phyloP scores from a whole-genome alignment of 2,329 filamentous ascomycete genomes.

The Apiospora rasikravindrae region DNA sequence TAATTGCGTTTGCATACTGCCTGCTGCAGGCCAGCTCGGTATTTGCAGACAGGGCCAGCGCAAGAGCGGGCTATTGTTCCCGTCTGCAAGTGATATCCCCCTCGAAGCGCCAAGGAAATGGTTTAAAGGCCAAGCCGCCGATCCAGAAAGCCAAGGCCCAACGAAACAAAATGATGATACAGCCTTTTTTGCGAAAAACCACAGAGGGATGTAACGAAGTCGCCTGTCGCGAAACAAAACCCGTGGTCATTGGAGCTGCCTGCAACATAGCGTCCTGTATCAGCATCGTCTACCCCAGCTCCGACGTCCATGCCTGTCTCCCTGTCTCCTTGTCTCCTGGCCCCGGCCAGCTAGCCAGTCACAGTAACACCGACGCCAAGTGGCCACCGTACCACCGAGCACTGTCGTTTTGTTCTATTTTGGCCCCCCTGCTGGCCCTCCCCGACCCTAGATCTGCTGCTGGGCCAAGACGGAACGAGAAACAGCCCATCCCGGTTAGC shows the following conservation, averaged over 20 bases:
- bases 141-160: constrained; percentile 15
- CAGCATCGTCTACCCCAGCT: constrained; percentile 10
- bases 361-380: not conserved
- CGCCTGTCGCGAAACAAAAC: not conserved
- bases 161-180: constrained; percentile 12
- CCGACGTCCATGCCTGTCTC: not conserved
- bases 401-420: constrained; percentile 1
- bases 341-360: too few relatives aligned
- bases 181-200: not conserved
- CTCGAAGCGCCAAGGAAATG: not conserved
- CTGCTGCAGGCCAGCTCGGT: constrained; percentile 4
- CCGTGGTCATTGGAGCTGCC: not conserved
- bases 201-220: not conserved
- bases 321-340: not conserved
- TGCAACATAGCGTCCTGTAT: not conserved
- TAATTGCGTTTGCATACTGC: not conserved
- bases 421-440: not conserved
- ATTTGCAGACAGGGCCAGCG: not conserved
- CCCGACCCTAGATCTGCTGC: constrained; percentile 7
- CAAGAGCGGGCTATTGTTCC: not conserved
- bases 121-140: not conserved
- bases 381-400: not conserved
- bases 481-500: not conserved
- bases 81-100: not conserved
- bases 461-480: constrained; percentile 11